These are phyloP conservation scores for Vachellia collinsii DNA, from an alignment of 306 rosid genomes.

Conservation along the genomic window DNA sequence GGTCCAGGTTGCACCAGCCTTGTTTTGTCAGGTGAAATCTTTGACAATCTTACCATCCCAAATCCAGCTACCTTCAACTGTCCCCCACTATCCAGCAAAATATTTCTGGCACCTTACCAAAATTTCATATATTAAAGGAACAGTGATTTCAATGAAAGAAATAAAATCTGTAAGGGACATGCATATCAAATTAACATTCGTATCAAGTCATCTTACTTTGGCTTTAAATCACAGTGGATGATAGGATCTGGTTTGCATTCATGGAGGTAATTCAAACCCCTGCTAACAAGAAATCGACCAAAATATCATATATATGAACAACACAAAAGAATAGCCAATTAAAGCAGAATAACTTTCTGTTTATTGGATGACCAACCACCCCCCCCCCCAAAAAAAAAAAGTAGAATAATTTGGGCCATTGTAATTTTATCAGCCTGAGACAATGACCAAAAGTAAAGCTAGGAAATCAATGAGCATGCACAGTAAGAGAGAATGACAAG, in stretches of 20 bases:
- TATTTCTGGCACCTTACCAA: constrained; percentile 99
- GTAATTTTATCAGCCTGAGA: constrained; percentile 31
- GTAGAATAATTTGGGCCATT: constrained; percentile 31
- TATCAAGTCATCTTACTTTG: constrained; percentile 91
- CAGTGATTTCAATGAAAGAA: constrained; percentile 49
- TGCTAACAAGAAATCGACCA: constrained; percentile 53
- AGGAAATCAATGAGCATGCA: constrained; percentile 29
- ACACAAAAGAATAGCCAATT: not conserved
- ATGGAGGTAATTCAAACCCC: constrained; percentile 99
- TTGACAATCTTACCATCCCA: constrained; percentile 71
- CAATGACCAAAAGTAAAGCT: constrained; percentile 22
- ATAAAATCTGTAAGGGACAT: constrained; percentile 38
- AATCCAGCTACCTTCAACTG: constrained; percentile 92
- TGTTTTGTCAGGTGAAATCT: constrained; percentile 71
- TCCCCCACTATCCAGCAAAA: constrained; percentile 99
- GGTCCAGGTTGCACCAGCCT: constrained; percentile 60
- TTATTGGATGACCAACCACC: no score
- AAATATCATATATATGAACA: constrained; percentile 35
- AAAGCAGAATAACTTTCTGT: no score
- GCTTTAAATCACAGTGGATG: constrained; percentile 95
- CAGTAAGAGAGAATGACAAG: constrained; percentile 12
- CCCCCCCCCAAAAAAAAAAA: constrained; percentile 22
- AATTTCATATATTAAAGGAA: constrained; percentile 81
- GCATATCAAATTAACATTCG: constrained; percentile 49
- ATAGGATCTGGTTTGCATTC: constrained; percentile 98